Conservation (phyloP, 495 filamentous ascomycete genomes). For the Penicillium herquei region DNA sequence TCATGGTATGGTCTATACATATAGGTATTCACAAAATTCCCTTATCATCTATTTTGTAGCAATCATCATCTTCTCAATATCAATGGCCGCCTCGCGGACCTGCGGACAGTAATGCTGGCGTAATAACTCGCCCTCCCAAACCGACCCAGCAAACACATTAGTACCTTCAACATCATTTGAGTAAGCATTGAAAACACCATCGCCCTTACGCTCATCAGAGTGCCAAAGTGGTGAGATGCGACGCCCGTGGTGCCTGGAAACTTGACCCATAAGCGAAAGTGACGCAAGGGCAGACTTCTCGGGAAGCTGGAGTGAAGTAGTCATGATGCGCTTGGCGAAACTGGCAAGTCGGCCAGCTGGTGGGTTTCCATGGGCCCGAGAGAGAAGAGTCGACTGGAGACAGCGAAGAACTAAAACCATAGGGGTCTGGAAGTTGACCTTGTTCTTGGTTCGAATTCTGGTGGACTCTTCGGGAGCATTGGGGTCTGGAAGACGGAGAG, state of each 20-base stretch:
- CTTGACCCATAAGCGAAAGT: constrained; percentile 68
- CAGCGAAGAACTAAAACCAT: constrained; percentile 86
- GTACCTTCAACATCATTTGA: constrained; percentile 66
- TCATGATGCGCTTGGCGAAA: constrained; percentile 90
- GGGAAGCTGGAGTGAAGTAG: constrained; percentile 76
- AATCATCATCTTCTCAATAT: constrained; percentile 64
- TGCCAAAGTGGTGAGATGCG: constrained; percentile 75
- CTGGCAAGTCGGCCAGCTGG: constrained; percentile 77
- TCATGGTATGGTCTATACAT: constrained; percentile 1
- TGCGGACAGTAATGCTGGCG: constrained; percentile 82
- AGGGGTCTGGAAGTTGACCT: constrained; percentile 90
- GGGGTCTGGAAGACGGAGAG: constrained; percentile 77
- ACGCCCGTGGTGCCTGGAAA: constrained; percentile 67
- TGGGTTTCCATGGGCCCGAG: constrained; percentile 54
- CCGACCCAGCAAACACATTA: constrained; percentile 84
- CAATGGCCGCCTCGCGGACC: constrained; percentile 70
- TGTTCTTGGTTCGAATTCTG: constrained; percentile 45
- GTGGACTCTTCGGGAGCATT: constrained; percentile 37
- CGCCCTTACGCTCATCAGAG: constrained; percentile 87
- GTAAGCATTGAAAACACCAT: constrained; percentile 61
- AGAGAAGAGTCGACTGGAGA: constrained; percentile 67
- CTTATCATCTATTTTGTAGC: constrained; percentile 27
- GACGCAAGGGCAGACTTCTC: constrained; percentile 82
- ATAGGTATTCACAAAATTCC: constrained; percentile 14
- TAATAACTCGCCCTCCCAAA: constrained; percentile 93